A percentile compares a stretch with the other conserved stretches of the same genome.
Conservation (phyloP, 352 stramenopile species). For the Synura sp. region DNA sequence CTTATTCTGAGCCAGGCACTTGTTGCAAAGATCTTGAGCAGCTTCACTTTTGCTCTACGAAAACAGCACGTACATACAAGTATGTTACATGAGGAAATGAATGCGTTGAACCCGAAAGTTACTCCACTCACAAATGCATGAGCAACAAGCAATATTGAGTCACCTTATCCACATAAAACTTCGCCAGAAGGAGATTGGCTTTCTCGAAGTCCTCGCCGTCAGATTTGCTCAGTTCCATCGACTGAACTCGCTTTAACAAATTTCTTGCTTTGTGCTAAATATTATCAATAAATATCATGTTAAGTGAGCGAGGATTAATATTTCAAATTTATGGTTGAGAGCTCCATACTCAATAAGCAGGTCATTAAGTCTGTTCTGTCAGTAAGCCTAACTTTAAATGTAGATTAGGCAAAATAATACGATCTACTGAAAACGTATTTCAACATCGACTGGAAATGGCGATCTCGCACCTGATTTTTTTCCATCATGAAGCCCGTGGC, state of each 20-base stretch:
- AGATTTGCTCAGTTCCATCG: constrained; percentile 60
- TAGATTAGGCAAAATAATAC: too few species aligned
- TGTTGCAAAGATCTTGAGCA: constrained; percentile 10
- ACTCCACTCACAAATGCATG: too few species aligned
- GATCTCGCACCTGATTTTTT: constrained; percentile 60
- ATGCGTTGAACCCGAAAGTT: too few species aligned
- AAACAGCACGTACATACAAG: constrained; percentile 1
- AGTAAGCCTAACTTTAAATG: too few species aligned
- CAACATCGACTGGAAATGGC: too few species aligned
- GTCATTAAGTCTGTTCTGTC: too few species aligned
- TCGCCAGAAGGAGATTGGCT: constrained; percentile 82
- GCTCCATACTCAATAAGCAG: too few species aligned
- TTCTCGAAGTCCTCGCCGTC: constrained; percentile 78
- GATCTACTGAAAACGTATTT: too few species aligned
- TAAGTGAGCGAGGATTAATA: too few species aligned
- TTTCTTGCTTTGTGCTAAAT: constrained; percentile 76
- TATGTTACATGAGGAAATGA: too few species aligned
- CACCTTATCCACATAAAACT: constrained; percentile 76
- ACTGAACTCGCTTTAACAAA: constrained; percentile 87
- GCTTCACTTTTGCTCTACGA: neutral
- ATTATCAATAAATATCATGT: constrained; percentile 8
- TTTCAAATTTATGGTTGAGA: too few species aligned
- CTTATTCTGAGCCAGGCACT: neutral
- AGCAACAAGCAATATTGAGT: too few species aligned
- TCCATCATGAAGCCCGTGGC: constrained; percentile 82